Conservation (phyloP, 768 basidiomycete species). For the Suillus clintonianus region DNA sequence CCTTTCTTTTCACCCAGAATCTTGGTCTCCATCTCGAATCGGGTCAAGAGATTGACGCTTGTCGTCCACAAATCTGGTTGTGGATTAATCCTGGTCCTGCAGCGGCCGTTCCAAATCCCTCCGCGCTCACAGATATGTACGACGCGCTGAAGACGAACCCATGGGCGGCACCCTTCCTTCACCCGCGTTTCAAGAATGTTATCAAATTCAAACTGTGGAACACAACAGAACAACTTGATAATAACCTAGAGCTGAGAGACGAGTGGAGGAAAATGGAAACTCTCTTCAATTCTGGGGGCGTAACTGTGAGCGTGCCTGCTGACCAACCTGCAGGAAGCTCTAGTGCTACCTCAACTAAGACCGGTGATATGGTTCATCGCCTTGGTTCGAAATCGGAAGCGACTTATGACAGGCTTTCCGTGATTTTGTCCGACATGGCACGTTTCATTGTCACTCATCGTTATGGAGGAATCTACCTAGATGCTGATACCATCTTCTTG, state of each 20-base stretch:
- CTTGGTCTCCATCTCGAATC: slow-evolving; percentile 68
- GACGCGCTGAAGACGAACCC: slow-evolving; percentile 74
- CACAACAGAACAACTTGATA: slow-evolving; percentile 93
- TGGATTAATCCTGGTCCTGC: slow-evolving; percentile 97
- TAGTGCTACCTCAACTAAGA: slow-evolving; percentile 15
- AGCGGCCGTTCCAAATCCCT: slow-evolving; percentile 77
- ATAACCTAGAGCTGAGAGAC: slow-evolving; percentile 79
- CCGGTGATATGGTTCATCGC: slow-evolving; percentile 36
- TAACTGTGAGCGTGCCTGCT: slow-evolving; percentile 61
- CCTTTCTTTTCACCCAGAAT: slow-evolving; percentile 93
- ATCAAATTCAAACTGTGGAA: slow-evolving; percentile 96
- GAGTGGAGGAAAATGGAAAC: slow-evolving; percentile 80
- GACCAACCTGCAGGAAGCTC: slow-evolving; percentile 23
- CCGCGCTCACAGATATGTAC: slow-evolving; percentile 81
- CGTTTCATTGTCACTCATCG: slow-evolving; percentile 94
- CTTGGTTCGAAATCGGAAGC: slow-evolving; percentile 59
- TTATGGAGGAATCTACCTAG: slow-evolving; percentile 92
- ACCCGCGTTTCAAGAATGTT: slow-evolving; percentile 83
- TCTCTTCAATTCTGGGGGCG: slow-evolving; percentile 87
- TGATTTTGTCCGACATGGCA: slow-evolving; percentile 94
- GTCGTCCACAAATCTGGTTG: slow-evolving; percentile 90
- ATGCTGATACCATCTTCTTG: slow-evolving; percentile 89
- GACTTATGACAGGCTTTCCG: slow-evolving; percentile 78
- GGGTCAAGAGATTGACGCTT: slow-evolving; percentile 45
- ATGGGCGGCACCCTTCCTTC: slow-evolving; percentile 92